phyloP scores from a whole-genome alignment of 2,329 filamentous ascomycete species.

The Pleomassaria siparia region DNA sequence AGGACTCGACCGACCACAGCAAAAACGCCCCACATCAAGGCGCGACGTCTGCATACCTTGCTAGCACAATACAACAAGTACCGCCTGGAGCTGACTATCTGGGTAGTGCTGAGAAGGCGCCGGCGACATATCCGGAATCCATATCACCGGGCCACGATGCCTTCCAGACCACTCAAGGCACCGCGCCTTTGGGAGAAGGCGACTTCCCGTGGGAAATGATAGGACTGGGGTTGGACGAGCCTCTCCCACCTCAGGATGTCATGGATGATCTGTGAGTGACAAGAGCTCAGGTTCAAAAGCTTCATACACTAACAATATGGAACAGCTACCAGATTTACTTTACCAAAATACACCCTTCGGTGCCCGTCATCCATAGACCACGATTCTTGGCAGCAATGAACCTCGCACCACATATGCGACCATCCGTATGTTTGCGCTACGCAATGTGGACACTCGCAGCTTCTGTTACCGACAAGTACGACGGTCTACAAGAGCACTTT shows the following conservation, averaged over 20 bases:
- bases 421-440: constrained; percentile 86
- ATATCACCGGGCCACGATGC: constrained; percentile 21
- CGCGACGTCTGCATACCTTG: constrained; percentile 33
- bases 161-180: constrained; percentile 17
- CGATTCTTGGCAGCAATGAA: constrained; percentile 89
- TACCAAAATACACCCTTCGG: constrained; percentile 80
- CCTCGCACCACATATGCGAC: constrained; percentile 80
- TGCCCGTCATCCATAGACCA: constrained; percentile 86
- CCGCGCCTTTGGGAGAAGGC: constrained; percentile 19
- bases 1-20: constrained; percentile 56
- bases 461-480: constrained; percentile 78
- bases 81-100: constrained; percentile 21
- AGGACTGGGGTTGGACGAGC: constrained; percentile 77
- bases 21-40: constrained; percentile 27
- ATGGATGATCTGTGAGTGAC: constrained; percentile 78
- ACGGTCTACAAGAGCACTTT: constrained; percentile 79
- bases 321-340: constrained; percentile 81
- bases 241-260: constrained; percentile 74
- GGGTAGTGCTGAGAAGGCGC: constrained; percentile 13
- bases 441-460: constrained; percentile 97
- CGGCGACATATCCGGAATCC: constrained; percentile 11
- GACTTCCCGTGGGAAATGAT: constrained; percentile 83
- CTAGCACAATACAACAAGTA: constrained; percentile 30
- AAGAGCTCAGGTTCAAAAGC: neutral
- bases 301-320: constrained; percentile 13